Base-by-base conservation (phyloP, 495 filamentous ascomycete species). In the Penicillium crystallinum region DNA sequence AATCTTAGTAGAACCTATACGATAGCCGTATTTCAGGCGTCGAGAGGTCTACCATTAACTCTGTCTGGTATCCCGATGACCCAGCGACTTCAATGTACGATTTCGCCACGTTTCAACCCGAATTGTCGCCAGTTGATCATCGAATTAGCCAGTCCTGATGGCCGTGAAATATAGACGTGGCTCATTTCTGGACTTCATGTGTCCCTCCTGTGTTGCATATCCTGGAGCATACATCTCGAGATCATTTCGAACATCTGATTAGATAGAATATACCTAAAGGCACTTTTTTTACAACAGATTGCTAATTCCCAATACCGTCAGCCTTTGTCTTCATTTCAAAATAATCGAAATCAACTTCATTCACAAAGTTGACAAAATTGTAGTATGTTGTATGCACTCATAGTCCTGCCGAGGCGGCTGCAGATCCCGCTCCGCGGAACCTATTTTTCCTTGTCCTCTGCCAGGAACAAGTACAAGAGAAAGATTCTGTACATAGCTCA, bases 361-460 rank as follows among this genome's bases (percentile, higher is more conserved):
- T 29, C 4, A 29, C 4, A 4, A 29, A 29, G 25, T 29, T 8
- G 4, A 29, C 8, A 29, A 29, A 29, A 4, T 8, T 4, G 8
- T 8, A 6, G 18, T 41, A 34, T 9, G 25, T 23, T 21, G 39
- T 27, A 27, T 27, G 40, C 15, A 43, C n/a, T 15, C 19, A 7
- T 17, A n/a, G 23, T 17, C 48, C n/a, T 23, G 38, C 48, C 48
- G 48, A 42, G 48, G 38, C 35, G 48, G 59, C 35, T 41, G 55
- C 46, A 52, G 47, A 57, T 57, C 46, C 59, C 45, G 58, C 43
- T 52, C 55, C 54, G 51, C 51, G 48, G 51, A 58, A 34, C 52
- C 7, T 7, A 18, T 11, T 12, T 27, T 49, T 49, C 56, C 54
- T 14, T 29, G 25, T 17, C 22, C 22, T 37, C 15, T 49, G 12